phyloP scores from a whole-genome alignment of 129 eudicot species.

The Lactuca sativa region DNA sequence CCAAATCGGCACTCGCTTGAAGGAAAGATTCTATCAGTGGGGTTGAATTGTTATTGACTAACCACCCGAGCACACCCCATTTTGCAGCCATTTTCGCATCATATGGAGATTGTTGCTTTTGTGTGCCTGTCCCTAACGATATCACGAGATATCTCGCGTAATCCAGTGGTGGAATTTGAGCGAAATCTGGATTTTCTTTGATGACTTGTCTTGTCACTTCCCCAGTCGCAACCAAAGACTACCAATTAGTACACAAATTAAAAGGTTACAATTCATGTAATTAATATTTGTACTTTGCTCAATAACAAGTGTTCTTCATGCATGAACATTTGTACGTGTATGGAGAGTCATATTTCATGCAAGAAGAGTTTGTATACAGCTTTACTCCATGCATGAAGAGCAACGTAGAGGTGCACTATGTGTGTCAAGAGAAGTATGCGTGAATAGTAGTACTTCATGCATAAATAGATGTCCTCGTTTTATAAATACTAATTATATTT shows the following conservation, averaged over 20 bases:
- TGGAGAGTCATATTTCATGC: too few species aligned
- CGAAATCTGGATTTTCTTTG: slow-evolving; percentile 39
- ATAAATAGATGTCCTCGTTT: too few species aligned
- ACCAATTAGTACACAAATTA: slow-evolving; percentile 4
- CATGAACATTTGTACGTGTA: too few species aligned
- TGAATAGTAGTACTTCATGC: too few species aligned
- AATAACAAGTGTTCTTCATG: too few species aligned
- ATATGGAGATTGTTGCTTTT: slow-evolving; percentile 39
- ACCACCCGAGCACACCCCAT: slow-evolving; percentile 66
- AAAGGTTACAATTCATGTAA: background rate
- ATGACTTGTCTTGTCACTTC: slow-evolving; percentile 52
- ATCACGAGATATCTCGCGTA: slow-evolving; percentile 37
- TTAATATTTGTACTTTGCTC: background rate
- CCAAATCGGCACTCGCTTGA: slow-evolving; percentile 54
- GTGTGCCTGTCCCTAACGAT: slow-evolving; percentile 58
- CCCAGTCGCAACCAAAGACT: slow-evolving; percentile 61
- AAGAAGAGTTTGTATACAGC: too few species aligned
- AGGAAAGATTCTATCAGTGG: slow-evolving; percentile 51
- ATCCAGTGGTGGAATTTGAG: slow-evolving; percentile 37
- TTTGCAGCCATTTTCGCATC: slow-evolving; percentile 48
- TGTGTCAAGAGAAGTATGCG: too few species aligned
- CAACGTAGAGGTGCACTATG: too few species aligned
- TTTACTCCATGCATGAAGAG: too few species aligned
- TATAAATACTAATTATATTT: too few species aligned
- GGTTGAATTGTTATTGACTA: slow-evolving; percentile 36